phyloP scores from a whole-genome alignment of 106 monocot species.

The Gastrodia elata region DNA sequence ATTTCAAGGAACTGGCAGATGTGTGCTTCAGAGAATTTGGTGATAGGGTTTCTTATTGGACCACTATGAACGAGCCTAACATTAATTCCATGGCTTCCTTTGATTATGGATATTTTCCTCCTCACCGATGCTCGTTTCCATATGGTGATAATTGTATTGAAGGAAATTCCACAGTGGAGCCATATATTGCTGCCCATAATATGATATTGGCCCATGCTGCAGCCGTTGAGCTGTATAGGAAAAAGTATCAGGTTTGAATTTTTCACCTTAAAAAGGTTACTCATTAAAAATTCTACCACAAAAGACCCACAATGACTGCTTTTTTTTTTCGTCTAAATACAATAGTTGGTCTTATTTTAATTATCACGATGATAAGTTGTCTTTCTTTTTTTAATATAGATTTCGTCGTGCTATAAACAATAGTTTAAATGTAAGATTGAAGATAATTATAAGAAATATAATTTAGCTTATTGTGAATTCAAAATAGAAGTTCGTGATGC shows the following conservation, averaged over 20 bases:
- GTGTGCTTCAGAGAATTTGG: constrained; percentile 66
- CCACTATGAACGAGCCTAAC: constrained; percentile 50
- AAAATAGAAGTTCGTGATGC: too few species aligned
- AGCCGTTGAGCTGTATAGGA: constrained; percentile 24
- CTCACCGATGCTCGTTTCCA: constrained; percentile 31
- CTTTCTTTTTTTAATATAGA: too few species aligned
- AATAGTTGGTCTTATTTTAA: too few species aligned
- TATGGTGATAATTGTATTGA: constrained; percentile 41
- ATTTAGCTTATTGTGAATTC: too few species aligned
- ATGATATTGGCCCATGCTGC: constrained; percentile 41
- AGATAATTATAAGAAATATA: too few species aligned
- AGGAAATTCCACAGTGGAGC: constrained; percentile 50
- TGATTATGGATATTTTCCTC: constrained; percentile 33
- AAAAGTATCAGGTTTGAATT: constrained; percentile 39
- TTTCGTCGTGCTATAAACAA: too few species aligned
- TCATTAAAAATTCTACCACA: too few species aligned
- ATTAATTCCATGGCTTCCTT: constrained; percentile 20
- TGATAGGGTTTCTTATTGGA: constrained; percentile 53
- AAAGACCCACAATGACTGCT: too few species aligned
- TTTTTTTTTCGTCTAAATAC: too few species aligned
- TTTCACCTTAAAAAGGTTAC: too few species aligned
- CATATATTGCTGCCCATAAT: constrained; percentile 42
- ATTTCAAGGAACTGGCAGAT: constrained; percentile 56
- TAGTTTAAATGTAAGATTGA: too few species aligned
- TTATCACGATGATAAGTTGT: too few species aligned